phyloP scores from a whole-genome alignment of 176 grass and related monocot species.

The Pontederia crassipes region DNA sequence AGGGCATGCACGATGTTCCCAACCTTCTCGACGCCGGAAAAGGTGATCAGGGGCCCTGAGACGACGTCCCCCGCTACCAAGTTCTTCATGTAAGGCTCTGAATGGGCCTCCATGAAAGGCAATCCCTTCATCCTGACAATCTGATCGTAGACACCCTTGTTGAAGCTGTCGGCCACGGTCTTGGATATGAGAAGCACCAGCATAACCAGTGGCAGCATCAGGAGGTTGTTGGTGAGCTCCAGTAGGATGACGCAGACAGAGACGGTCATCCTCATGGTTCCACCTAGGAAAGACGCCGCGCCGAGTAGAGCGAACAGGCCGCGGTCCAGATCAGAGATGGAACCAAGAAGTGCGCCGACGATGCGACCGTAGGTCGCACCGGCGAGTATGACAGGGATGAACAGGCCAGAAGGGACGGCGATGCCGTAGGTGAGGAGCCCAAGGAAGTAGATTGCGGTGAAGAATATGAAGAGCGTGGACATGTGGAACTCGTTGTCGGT shows the following conservation, averaged over 20 bases:
- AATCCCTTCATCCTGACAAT: slow-evolving; percentile 91
- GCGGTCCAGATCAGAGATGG: slow-evolving; percentile 53
- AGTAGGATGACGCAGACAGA: slow-evolving; percentile 87
- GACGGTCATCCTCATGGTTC: slow-evolving; percentile 96
- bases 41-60: slow-evolving; percentile 50
- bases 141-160: slow-evolving; percentile 80
- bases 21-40: slow-evolving; percentile 72
- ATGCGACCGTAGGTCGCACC: slow-evolving; percentile 74
- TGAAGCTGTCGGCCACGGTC: slow-evolving; percentile 85
- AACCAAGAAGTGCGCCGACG: slow-evolving; percentile 58
- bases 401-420: slow-evolving; percentile 88
- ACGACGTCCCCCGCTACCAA: slow-evolving; percentile 68
- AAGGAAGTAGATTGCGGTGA: slow-evolving; percentile 56
- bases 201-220: slow-evolving; percentile 87
- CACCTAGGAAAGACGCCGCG: slow-evolving; percentile 76
- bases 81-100: slow-evolving; percentile 70
- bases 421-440: slow-evolving; percentile 78
- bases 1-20: slow-evolving; percentile 52
- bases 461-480: slow-evolving; percentile 73
- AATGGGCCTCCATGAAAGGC: slow-evolving; percentile 88
- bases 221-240: slow-evolving; percentile 87
- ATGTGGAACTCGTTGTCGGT: slow-evolving; percentile 64
- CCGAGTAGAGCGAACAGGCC: slow-evolving; percentile 83
- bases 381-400: slow-evolving; percentile 84
- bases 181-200: slow-evolving; percentile 90